Evolutionary conservation across 495 filamentous ascomycete genomes (phyloP).

Genomic region (Parathielavia hyrcaniae): DNA sequence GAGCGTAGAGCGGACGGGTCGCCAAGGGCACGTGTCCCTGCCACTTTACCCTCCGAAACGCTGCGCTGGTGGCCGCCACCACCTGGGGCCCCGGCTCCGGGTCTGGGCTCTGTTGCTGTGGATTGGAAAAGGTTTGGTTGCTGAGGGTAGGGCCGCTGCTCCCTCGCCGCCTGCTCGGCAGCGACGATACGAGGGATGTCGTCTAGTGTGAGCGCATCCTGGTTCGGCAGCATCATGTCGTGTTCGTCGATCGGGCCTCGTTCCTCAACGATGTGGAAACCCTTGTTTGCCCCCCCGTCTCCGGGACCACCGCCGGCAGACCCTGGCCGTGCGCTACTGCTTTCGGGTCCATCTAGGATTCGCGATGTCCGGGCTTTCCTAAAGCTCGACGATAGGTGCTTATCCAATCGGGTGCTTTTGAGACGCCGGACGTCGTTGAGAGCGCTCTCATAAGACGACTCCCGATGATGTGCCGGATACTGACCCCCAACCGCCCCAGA

Average conservation of each 20-base stretch:
- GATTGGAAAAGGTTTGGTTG: slow-evolving; percentile 69
- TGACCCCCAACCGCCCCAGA: slow-evolving; percentile 68
- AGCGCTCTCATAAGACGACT: slow-evolving; percentile 86
- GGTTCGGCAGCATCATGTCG: slow-evolving; percentile 77
- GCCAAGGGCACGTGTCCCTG: slow-evolving; percentile 39
- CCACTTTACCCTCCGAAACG: slow-evolving; percentile 58
- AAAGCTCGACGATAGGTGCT: slow-evolving; percentile 83
- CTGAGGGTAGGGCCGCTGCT: slow-evolving; percentile 80
- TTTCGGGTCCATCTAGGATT: slow-evolving; percentile 88
- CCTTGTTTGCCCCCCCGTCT: slow-evolving; percentile 47
- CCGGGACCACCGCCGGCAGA: slow-evolving; percentile 65
- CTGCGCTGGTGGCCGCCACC: slow-evolving; percentile 65
- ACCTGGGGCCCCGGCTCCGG: slow-evolving; percentile 29
- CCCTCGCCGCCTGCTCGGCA: slow-evolving; percentile 88
- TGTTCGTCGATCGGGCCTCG: slow-evolving; percentile 65
- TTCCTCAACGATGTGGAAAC: slow-evolving; percentile 80
- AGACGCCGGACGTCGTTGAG: slow-evolving; percentile 89
- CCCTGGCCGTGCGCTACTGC: slow-evolving; percentile 66
- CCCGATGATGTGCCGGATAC: slow-evolving; percentile 50
- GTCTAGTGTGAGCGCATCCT: slow-evolving; percentile 87
- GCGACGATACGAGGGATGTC: slow-evolving; percentile 98
- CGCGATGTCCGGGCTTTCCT: slow-evolving; percentile 84
- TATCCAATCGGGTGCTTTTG: slow-evolving; percentile 87
- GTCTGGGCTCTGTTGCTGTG: slow-evolving; percentile 55
- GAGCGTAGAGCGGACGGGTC: slow-evolving; percentile 47